Evolutionary conservation across 2,329 filamentous ascomycete genomes (phyloP), one percentile per base, ranked within the genome.

Genomic region (Aspergillus flavus): DNA sequence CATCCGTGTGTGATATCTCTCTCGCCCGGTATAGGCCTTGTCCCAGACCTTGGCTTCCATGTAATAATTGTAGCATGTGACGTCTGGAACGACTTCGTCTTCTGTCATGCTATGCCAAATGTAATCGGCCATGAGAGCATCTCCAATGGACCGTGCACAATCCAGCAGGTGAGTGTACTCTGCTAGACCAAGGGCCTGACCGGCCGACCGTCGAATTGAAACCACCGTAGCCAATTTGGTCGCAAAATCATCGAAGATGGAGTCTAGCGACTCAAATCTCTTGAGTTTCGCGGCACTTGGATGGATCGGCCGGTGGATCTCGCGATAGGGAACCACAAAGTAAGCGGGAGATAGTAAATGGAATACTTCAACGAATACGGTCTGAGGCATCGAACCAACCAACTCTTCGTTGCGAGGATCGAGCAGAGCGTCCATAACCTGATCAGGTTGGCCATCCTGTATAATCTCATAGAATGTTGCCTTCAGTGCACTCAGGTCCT

Each of bases 331-430:
- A 28, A 78, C 74, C 46, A 86, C 68, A 64, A 85, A 83, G 66
- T 84, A 75, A 28, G 75, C 70, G 0, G 90, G 89, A 62, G 91
- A 87, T 10, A 93, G 75, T 6, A 83, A 81, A 39, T 84, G 83
- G 34, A 94, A 74, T 11, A 91, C 83, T 66, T 90, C 87, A 1
- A 87, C 86, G 70, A 93, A 88, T 0, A 83, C 83, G 1, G 83
- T 79, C 1, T 81, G 74, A 0, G 89, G 82, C 26, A 93, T 73
- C 6, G 68, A 70, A 59, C 72, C 69, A 56, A 79, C 66, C 23
- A 75, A 57, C 12, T 66, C 58, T 21, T 66, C 66, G 64, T 73
- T 77, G 50, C 69, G 68, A 58, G 73, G 72, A 53, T 78, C 69
- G 12, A 69, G 66, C 62, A 82, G 64, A 7, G 73, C 74, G 46